Conservation (phyloP, 257 asterid species). For the Salvia splendens region DNA sequence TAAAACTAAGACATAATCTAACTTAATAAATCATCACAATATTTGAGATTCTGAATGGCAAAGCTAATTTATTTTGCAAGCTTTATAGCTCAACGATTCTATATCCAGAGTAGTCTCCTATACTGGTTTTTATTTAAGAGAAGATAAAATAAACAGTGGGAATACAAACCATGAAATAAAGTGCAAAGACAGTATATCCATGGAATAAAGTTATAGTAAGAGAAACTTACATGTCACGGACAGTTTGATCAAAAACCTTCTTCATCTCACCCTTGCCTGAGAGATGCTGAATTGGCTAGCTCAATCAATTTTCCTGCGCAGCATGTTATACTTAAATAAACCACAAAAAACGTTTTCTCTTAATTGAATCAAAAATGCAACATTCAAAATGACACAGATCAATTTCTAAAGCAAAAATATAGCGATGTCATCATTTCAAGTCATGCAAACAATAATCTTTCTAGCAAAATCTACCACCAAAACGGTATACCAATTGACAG, state of each 20-base stretch:
- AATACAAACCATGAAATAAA: slow-evolving; percentile 24
- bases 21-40: slow-evolving; percentile 3
- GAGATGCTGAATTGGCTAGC: slow-evolving; percentile 41
- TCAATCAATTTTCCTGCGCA: slow-evolving; percentile 31
- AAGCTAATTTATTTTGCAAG: not conserved
- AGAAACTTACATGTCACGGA: slow-evolving; percentile 82
- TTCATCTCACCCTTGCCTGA: slow-evolving; percentile 59
- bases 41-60: not conserved
- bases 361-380: slow-evolving; percentile 26
- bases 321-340: slow-evolving; percentile 19
- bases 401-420: slow-evolving; percentile 9
- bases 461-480: slow-evolving; percentile 26
- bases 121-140: not conserved
- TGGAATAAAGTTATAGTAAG: not conserved
- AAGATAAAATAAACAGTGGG: slow-evolving; percentile 15
- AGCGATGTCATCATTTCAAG: not conserved
- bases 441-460: not conserved
- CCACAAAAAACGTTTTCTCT: slow-evolving; percentile 9
- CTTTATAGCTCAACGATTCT: slow-evolving; percentile 9
- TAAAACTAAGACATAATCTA: slow-evolving; percentile 10
- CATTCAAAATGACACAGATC: slow-evolving; percentile 9
- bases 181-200: not conserved
- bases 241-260: slow-evolving; percentile 93
- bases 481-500: slow-evolving; percentile 1
- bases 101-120: not conserved